Evolutionary conservation across 441 rosid species (phyloP).

Genomic region (Gossypium davidsonii): DNA sequence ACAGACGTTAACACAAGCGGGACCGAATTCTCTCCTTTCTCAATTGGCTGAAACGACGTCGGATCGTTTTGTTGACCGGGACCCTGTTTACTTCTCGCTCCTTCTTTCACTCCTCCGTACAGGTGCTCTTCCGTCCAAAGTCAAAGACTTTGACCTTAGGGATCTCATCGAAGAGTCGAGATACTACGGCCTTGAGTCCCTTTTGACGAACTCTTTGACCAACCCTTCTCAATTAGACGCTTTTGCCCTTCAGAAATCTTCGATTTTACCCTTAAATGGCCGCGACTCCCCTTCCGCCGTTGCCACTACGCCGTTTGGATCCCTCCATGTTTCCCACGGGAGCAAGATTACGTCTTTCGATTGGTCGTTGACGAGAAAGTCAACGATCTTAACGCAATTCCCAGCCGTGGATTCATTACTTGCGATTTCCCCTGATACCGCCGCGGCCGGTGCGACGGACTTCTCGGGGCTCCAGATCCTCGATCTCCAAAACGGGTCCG

Average conservation of each 20-base stretch:
- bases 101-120: conserved; percentile 71
- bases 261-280: conserved; percentile 49
- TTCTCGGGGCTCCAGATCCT: conserved; percentile 75
- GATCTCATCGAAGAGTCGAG: conserved; percentile 69
- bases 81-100: conserved; percentile 68
- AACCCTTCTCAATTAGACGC: conserved; percentile 67
- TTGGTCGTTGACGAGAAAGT: conserved; percentile 63
- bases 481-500: conserved; percentile 58
- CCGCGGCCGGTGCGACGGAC: conserved; percentile 84
- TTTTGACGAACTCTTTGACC: conserved; percentile 48
- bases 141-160: conserved; percentile 46
- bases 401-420: conserved; percentile 73
- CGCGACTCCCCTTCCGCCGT: conserved; percentile 62
- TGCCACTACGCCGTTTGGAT: conserved; percentile 50
- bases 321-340: conserved; percentile 77
- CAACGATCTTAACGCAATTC: conserved; percentile 68
- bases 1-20: conserved; percentile 61
- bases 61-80: conserved; percentile 64
- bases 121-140: conserved; percentile 68
- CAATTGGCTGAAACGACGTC: conserved; percentile 33
- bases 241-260: conserved; percentile 58
- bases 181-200: conserved; percentile 58
- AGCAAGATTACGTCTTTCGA: conserved; percentile 88
- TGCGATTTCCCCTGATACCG: conserved; percentile 45
- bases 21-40: conserved; percentile 59